phyloP scores from a whole-genome alignment of 306 rosid species.

The Styphnolobium japonicum region DNA sequence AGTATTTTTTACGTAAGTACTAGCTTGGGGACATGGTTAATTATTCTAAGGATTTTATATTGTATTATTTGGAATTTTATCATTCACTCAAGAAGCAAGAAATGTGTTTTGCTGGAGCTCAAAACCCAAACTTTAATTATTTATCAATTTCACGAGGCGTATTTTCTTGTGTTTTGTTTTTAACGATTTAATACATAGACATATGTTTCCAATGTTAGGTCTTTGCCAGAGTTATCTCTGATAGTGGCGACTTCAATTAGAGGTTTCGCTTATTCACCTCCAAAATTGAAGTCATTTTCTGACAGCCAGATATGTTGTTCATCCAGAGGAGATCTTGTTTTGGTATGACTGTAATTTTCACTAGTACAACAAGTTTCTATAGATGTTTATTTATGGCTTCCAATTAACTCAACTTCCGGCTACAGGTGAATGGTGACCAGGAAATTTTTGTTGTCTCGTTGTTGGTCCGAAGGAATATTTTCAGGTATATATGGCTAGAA shows the following conservation, averaged over 20 bases:
- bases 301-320: constrained; percentile 65
- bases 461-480: constrained; percentile 51
- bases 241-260: constrained; percentile 60
- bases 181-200: background rate
- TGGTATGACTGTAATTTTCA: constrained; percentile 48
- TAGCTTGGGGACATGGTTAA: background rate
- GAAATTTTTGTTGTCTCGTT: constrained; percentile 64
- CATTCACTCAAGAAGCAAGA: background rate
- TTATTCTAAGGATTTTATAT: background rate
- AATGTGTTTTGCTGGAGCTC: constrained; percentile 1
- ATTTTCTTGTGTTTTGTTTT: background rate
- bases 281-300: constrained; percentile 52
- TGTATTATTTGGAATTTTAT: background rate
- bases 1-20: background rate
- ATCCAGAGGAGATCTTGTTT: constrained; percentile 63
- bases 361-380: background rate
- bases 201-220: constrained; percentile 41
- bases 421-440: constrained; percentile 76
- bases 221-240: constrained; percentile 70
- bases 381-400: background rate
- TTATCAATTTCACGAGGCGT: background rate
- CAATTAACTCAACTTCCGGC: constrained; percentile 23
- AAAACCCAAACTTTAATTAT: background rate
- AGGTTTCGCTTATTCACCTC: constrained; percentile 63
- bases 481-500: constrained; percentile 49